Base-by-base conservation (phyloP, 331 rosid genomes). In the Ulmus americana region DNA sequence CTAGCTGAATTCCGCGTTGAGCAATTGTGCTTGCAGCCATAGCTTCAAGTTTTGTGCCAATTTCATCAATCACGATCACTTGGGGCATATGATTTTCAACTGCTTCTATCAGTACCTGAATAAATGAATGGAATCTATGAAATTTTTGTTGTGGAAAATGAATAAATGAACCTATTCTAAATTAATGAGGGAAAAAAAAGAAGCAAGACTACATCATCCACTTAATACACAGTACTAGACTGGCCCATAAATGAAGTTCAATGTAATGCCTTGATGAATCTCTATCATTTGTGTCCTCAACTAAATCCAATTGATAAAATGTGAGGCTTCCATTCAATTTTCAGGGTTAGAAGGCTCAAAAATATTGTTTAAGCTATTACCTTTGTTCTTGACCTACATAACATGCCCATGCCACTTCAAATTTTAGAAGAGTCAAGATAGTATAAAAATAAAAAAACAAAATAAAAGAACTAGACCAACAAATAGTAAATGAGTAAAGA, bases 51-150 rank as follows among this genome's bases (percentile, higher is more conserved):
- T 92, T 92, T 10, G 97, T 92, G 74, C 98, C 90, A 70, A 82
- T 92, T 81, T 92, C 97, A 81, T 92, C 97, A 56, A 92, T 92
- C 49, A 89, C 91, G 74, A 92, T 92, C 48, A 89, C 98, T 83
- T 92, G 95, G 7, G 97, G 98, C 98, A 89, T 92, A 72, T 92
- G 98, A 75, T 92, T 92, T 86, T 92, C 98, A 59, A 92, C 98
- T 55, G 95, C 98, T 80, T 92, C 98, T 56, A 89, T 92, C 85
- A 92, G 77, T 67, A 92, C 91, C 98, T 92, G 72, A 65, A 59
- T 16, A 79, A 61, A 70, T 38, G 64, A 47, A 56, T 63, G 20
- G 58, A 67, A 65, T 63, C 56, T 22, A 42, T 52, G 59, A 57
- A 62, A 43, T 63, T 54, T 57, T 20, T 43, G 45, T 12, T 54